phyloP scores from a whole-genome alignment of 2,329 filamentous ascomycete species.

The Nothophoma quercina region DNA sequence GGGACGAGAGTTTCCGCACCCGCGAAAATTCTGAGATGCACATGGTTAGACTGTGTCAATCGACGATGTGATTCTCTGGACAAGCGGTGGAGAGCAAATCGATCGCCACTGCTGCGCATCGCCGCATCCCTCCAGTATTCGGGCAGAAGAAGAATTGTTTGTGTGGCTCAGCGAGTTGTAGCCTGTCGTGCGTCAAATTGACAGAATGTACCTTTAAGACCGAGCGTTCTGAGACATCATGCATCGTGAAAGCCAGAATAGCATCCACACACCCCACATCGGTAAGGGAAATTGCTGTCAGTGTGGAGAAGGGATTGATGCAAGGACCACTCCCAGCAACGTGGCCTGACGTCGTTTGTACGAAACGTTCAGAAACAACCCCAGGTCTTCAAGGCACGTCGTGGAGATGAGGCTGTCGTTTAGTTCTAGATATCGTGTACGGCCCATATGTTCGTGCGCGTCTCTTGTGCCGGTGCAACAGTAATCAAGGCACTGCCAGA shows the following conservation, averaged over 20 bases:
- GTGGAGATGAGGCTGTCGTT: not conserved
- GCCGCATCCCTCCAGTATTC: not conserved
- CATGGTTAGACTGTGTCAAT: not conserved
- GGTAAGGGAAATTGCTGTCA: constrained; percentile 23
- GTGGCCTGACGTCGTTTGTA: constrained; percentile 7
- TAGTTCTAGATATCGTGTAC: not conserved
- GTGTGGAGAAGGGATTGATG: constrained; percentile 30
- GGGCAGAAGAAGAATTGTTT: not conserved
- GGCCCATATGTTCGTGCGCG: not conserved
- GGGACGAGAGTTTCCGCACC: not conserved
- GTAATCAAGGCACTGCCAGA: not conserved
- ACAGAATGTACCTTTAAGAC: constrained; percentile 8
- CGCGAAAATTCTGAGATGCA: not conserved
- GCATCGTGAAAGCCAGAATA: constrained; percentile 27
- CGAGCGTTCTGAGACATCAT: constrained; percentile 31
- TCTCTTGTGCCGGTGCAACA: not conserved
- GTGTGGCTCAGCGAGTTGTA: not conserved
- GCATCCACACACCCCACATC: constrained; percentile 9
- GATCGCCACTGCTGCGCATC: constrained; percentile 3
- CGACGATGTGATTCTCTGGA: not conserved
- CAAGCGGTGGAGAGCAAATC: constrained; percentile 21
- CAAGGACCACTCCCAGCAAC: constrained; percentile 17
- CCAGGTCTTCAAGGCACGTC: not conserved
- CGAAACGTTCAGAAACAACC: too few species aligned
- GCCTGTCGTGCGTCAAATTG: not conserved